Evolutionary conservation across 208 protist species (phyloP).

Genomic region (Trypanosoma lewisi): DNA sequence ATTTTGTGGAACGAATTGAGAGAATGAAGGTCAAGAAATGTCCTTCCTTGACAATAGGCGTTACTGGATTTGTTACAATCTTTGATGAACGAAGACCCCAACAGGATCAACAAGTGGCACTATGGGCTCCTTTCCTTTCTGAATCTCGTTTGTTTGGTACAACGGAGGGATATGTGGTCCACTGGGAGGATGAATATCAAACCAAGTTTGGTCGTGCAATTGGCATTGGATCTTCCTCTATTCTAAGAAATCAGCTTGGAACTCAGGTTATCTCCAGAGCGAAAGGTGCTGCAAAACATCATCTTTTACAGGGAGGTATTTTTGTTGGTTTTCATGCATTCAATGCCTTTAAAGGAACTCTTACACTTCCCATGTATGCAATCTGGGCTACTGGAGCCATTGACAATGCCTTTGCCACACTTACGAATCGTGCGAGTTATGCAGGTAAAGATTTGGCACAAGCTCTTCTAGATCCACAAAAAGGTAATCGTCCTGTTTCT

Average conservation of each 20-base stretch:
- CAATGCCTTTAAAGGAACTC: constrained; percentile 54
- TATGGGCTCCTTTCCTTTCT: constrained; percentile 63
- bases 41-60: constrained; percentile 59
- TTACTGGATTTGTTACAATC: constrained; percentile 69
- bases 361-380: constrained; percentile 72
- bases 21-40: constrained; percentile 25
- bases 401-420: constrained; percentile 80
- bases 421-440: constrained; percentile 68
- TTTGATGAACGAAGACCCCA: constrained; percentile 67
- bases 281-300: constrained; percentile 40
- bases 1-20: constrained; percentile 49
- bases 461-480: constrained; percentile 53
- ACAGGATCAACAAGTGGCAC: constrained; percentile 77
- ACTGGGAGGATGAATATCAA: constrained; percentile 80
- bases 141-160: constrained; percentile 34
- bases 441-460: constrained; percentile 78
- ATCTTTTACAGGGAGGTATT: constrained; percentile 52
- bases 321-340: constrained; percentile 73
- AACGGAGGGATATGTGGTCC: constrained; percentile 64
- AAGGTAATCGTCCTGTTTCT: constrained; percentile 79
- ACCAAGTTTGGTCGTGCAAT: constrained; percentile 67
- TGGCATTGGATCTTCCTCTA: constrained; percentile 32
- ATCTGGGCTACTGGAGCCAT: constrained; percentile 78
- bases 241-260: constrained; percentile 44
- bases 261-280: constrained; percentile 34